A percentile compares a stretch with the other conserved stretches of the same genome.
These are phyloP conservation scores for Lanmaoa pseudosensibilis DNA, from an alignment of 768 basidiomycete species.

Conservation along the genomic window DNA sequence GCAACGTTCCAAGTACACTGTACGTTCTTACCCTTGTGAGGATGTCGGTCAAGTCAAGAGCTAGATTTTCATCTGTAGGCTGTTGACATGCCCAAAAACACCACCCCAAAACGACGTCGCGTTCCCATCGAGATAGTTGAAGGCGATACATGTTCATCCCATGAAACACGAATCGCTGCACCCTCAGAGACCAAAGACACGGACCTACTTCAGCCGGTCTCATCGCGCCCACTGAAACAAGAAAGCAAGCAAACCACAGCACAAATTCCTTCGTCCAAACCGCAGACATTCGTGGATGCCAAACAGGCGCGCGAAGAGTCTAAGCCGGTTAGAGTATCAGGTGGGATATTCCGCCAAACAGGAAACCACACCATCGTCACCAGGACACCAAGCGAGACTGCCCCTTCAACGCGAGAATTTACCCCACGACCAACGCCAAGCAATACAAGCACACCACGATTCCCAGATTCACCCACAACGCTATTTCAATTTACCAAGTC, in stretches of 20 bases:
- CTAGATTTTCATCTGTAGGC: constrained; percentile 13
- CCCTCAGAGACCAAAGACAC: constrained; percentile 9
- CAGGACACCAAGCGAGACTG: constrained; percentile 25
- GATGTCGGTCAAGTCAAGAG: background rate
- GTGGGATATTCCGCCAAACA: constrained; percentile 69
- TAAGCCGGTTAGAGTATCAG: constrained; percentile 52
- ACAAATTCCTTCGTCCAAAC: constrained; percentile 12
- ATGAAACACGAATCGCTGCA: background rate
- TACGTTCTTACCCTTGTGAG: constrained; percentile 7
- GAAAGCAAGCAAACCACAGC: constrained; percentile 15
- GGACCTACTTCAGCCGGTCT: constrained; percentile 40
- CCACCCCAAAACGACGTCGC: constrained; percentile 47
- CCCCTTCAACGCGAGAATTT: constrained; percentile 4
- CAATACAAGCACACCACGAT: background rate
- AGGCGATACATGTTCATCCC: constrained; percentile 11
- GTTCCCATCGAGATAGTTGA: constrained; percentile 67
- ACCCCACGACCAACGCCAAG: background rate
- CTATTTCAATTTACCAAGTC: constrained; percentile 62
- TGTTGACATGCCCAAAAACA: background rate
- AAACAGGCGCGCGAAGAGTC: constrained; percentile 53
- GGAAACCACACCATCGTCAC: constrained; percentile 62
- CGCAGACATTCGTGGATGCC: constrained; percentile 55
- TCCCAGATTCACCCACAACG: constrained; percentile 38
- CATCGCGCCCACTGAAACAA: constrained; percentile 35
- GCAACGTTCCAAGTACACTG: constrained; percentile 35